A percentile compares a stretch with the other conserved stretches of the same genome.
These are phyloP conservation scores for Epipyxis sp. DNA, from an alignment of 108 stramenopile species.

Conservation along the genomic window DNA sequence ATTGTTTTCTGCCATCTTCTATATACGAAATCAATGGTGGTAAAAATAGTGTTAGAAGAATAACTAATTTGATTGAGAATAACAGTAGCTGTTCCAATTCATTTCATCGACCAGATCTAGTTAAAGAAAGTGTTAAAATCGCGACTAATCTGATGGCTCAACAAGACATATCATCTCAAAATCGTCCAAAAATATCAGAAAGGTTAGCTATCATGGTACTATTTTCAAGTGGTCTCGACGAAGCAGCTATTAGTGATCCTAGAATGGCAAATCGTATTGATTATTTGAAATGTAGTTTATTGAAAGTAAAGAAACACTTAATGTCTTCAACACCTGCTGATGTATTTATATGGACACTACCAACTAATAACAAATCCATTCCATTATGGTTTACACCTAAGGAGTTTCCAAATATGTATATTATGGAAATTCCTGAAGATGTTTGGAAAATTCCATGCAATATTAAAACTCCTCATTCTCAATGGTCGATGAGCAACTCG, in stretches of 20 bases:
- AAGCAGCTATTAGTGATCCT: too few species aligned
- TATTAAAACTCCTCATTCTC: background rate
- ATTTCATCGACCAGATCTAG: too few species aligned
- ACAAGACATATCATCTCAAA: background rate
- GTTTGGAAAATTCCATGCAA: slow-evolving; percentile 15
- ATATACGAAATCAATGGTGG: too few species aligned
- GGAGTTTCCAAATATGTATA: background rate
- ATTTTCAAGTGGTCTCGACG: background rate
- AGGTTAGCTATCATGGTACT: background rate
- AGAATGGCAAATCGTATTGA: background rate
- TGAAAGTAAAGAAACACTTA: background rate
- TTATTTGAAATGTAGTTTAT: background rate
- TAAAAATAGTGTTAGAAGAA: too few species aligned
- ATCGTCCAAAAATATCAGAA: too few species aligned
- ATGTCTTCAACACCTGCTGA: background rate
- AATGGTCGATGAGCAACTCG: background rate
- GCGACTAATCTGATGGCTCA: too few species aligned
- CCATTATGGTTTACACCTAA: background rate
- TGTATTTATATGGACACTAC: background rate
- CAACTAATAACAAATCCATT: background rate
- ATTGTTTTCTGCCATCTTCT: too few species aligned
- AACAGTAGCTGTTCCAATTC: too few species aligned
- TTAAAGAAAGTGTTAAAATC: too few species aligned
- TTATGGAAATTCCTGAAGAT: background rate
- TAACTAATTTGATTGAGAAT: too few species aligned